Conservation (phyloP, 176 grass and related monocot genomes). For the Bonia amplexicaulis region DNA sequence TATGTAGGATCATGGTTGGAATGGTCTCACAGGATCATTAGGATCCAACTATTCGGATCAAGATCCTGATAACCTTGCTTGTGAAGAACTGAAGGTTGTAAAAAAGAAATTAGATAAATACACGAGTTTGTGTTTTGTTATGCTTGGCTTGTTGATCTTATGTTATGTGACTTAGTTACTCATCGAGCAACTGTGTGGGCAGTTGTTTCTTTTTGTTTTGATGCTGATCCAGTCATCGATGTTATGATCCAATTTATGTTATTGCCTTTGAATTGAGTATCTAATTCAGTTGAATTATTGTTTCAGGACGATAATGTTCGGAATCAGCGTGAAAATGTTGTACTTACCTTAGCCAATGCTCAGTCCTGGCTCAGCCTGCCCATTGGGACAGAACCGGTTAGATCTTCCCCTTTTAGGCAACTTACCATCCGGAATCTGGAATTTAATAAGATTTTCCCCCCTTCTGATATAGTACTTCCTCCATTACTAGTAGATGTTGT, state of each 20-base stretch:
- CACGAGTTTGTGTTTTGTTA: not conserved
- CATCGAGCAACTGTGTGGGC: not conserved
- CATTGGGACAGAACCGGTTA: constrained; percentile 56
- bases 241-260: not conserved
- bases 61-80: not conserved
- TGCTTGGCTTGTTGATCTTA: not conserved
- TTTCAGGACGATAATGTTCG: constrained; percentile 82
- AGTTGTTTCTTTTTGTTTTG: constrained; percentile 3
- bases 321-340: constrained; percentile 94
- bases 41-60: not conserved
- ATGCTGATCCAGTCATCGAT: not conserved
- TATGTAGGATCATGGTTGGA: not conserved
- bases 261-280: constrained; percentile 16
- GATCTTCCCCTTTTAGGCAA: constrained; percentile 13
- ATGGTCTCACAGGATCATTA: not conserved
- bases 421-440: not conserved
- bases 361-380: constrained; percentile 54
- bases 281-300: not conserved
- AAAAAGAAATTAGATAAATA: not conserved
- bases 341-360: constrained; percentile 83
- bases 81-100: not conserved
- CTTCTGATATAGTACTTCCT: not conserved
- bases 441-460: not conserved
- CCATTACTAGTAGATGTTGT: not conserved
- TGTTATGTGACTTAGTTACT: not conserved